These are phyloP conservation scores for Colletotrichum graminicola DNA, from an alignment of 2,329 filamentous ascomycete genomes.

Conservation along the genomic window DNA sequence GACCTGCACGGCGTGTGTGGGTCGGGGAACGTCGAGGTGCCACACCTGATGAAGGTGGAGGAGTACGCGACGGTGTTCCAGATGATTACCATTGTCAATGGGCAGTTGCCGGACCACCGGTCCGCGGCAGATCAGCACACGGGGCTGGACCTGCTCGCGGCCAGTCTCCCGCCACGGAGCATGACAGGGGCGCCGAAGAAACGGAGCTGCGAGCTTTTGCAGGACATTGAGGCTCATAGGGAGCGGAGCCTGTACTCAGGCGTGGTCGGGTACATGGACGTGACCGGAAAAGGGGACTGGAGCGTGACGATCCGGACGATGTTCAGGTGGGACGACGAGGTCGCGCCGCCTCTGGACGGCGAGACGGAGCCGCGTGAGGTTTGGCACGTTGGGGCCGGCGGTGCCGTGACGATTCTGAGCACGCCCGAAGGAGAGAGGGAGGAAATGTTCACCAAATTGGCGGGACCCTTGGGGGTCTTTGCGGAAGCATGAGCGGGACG, in stretches of 20 bases:
- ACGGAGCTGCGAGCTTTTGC: conserved; percentile 86
- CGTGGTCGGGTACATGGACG: conserved; percentile 90
- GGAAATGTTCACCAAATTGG: conserved; percentile 87
- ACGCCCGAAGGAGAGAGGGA: conserved; percentile 85
- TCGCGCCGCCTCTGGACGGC: conserved; percentile 46
- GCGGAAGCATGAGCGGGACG: conserved; percentile 44
- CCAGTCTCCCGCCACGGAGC: conserved; percentile 86
- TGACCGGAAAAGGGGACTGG: conserved; percentile 87
- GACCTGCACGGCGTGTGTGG: conserved; percentile 90
- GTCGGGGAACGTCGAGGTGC: conserved; percentile 78
- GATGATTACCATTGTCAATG: conserved; percentile 90
- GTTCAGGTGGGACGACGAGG: conserved; percentile 77
- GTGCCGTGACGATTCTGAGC: conserved; percentile 88
- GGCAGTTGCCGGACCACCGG: conserved; percentile 60
- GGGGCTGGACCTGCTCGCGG: conserved; percentile 81
- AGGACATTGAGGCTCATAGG: conserved; percentile 71
- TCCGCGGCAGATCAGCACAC: conserved; percentile 56
- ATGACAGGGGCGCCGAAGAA: conserved; percentile 99
- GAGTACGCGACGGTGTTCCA: conserved; percentile 93
- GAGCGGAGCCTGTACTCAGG: conserved; percentile 87
- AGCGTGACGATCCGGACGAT: conserved; percentile 90
- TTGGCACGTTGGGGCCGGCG: conserved; percentile 91
- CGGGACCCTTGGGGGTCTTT: conserved; percentile 67
- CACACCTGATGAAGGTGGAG: conserved; percentile 86
- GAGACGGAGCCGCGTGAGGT: conserved; percentile 60